A percentile compares a stretch with the other conserved stretches of the same genome.
phyloP scores from a whole-genome alignment of 345 rosid species.

The Erysimum cheiranthoides region DNA sequence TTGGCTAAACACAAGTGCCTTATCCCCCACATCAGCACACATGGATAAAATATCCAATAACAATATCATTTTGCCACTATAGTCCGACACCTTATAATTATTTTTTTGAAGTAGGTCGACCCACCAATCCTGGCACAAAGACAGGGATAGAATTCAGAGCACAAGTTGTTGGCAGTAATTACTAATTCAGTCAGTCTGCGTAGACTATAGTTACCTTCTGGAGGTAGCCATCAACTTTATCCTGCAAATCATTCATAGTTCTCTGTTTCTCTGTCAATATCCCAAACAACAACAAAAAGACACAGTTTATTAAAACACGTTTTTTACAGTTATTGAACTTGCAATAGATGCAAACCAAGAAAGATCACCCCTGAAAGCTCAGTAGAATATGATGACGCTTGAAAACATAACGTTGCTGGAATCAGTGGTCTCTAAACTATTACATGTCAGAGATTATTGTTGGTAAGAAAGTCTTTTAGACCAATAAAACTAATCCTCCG shows the following conservation, averaged over 20 bases:
- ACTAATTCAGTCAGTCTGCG: conserved; percentile 17
- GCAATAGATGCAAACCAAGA: conserved; percentile 20
- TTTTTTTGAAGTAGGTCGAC: conserved; percentile 81
- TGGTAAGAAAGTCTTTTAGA: conserved; percentile 3
- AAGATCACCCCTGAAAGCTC: conserved; percentile 10
- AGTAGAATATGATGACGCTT: conserved; percentile 11
- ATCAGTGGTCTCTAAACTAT: neutral
- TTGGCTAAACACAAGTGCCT: conserved; percentile 96
- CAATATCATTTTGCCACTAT: conserved; percentile 98
- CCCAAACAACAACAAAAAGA: conserved; percentile 32
- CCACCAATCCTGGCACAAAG: conserved; percentile 87
- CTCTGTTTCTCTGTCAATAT: conserved; percentile 64
- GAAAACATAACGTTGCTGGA: conserved; percentile 7
- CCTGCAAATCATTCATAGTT: conserved; percentile 57
- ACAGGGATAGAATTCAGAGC: conserved; percentile 26
- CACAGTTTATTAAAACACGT: neutral
- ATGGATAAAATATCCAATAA: conserved; percentile 84
- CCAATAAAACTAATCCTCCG: conserved; percentile 5
- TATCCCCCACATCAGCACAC: conserved; percentile 82
- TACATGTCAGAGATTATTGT: conserved; percentile 2
- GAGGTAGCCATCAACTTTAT: conserved; percentile 69
- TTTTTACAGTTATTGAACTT: neutral
- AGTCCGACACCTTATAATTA: conserved; percentile 69
- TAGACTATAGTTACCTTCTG: conserved; percentile 59
- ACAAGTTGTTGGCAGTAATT: conserved; percentile 3